These are phyloP conservation scores for Colletotrichum tanaceti DNA, from an alignment of 2,329 filamentous ascomycete genomes.

Conservation along the genomic window DNA sequence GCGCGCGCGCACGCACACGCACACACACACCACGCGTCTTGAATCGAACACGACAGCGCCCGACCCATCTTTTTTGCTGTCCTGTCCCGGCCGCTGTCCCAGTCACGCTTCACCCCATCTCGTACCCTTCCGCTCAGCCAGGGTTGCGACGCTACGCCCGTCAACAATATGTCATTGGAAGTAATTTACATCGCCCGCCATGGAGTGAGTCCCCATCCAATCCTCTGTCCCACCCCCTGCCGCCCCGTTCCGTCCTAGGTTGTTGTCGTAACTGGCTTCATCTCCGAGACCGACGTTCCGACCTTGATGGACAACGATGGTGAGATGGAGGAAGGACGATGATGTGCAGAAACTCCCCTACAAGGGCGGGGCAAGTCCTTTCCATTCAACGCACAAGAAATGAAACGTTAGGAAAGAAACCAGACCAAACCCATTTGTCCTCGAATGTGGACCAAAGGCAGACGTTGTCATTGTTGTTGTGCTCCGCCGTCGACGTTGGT, in stretches of 20 bases:
- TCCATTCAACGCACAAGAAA: background rate
- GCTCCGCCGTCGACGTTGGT: conserved; percentile 1
- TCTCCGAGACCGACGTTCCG: conserved; percentile 32
- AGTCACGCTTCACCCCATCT: background rate
- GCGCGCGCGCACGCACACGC: background rate
- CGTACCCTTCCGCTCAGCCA: background rate
- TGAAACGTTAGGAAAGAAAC: too few species aligned
- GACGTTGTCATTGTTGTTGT: background rate
- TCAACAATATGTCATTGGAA: conserved; percentile 69
- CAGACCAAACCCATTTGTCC: background rate
- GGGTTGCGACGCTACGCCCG: conserved; percentile 16
- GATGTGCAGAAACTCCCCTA: background rate
- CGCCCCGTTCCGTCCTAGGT: conserved; percentile 27
- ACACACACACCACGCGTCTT: background rate
- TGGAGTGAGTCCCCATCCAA: conserved; percentile 67
- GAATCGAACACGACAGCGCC: background rate
- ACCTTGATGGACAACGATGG: background rate
- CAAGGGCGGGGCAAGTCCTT: background rate
- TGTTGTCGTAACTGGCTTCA: conserved; percentile 30
- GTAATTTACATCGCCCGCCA: conserved; percentile 81
- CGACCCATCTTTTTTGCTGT: conserved; percentile 21
- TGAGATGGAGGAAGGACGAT: background rate
- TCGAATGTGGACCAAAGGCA: background rate
- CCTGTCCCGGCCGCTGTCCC: background rate
- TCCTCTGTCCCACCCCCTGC: background rate